Base-by-base conservation (phyloP, 179 eudicot genomes). In the Gypsophila paniculata region DNA sequence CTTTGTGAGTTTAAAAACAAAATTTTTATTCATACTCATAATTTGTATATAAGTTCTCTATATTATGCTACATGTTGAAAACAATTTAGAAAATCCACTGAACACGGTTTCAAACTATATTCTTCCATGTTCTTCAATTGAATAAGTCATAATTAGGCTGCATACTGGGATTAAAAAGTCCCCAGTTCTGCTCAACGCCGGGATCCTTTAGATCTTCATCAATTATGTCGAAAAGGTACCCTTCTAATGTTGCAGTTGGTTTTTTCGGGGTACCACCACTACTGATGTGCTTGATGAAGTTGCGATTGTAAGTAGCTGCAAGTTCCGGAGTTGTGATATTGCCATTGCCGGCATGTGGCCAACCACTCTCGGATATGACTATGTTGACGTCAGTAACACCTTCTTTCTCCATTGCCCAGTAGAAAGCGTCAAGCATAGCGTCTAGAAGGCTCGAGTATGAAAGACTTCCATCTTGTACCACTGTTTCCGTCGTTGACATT, bases 271-370 rank as follows among this genome's bases (percentile, higher is more conserved):
- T 82, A 53, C 83, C 84, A 19, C 38, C 48, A 21, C n/a, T 48
- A 6, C 25, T 23, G 7, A 78, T 51, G 48, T 51, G 81, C 65
- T 58, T 19, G 5, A 77, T 69, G 39, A 75, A 74, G 55, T 81
- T 77, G 29, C 18, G 71, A 68, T 78, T 84, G 69, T 86, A 84
- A 49, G 84, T 82, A 14, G 69, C 72, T 15, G 89, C 87, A 42
- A 70, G 68, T 19, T 64, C 77, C 0, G 77, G 77, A 11, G 85
- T 84, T 11, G 85, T 81, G 64, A 76, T 18, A 62, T 76, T 6
- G 2, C 80, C 80, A 38, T 86, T 78, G 54, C 87, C 87, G 12
- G 51, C 86, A 29, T 77, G 75, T 3, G 87, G 85, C 87, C 85
- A 86, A 34, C 87, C 84, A 19, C 64, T 82, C 71, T 85, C 87